phyloP scores from a whole-genome alignment of 2,329 filamentous ascomycete species.

The Fusarium xylarioides region DNA sequence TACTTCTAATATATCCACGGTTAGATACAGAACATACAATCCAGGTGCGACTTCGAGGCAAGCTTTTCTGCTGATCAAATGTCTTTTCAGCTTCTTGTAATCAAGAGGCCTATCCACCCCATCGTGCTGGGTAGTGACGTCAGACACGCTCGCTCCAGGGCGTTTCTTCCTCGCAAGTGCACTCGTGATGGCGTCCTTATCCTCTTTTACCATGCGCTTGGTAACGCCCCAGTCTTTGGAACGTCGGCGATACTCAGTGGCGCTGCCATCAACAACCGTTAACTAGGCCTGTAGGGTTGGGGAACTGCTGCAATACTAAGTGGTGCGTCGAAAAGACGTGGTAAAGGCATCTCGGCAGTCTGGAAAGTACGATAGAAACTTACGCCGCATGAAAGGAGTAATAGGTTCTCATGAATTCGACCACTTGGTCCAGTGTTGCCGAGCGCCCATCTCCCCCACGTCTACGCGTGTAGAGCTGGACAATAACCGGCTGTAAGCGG shows the following conservation, averaged over 20 bases:
- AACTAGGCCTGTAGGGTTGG: no score
- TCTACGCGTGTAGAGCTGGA: background rate
- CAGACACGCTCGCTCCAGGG: background rate
- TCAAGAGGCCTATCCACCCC: rapidly evolving
- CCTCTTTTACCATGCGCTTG: background rate
- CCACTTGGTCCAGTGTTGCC: background rate
- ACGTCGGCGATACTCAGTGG: rapidly evolving
- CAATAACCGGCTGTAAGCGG: background rate
- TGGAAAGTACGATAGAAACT: background rate
- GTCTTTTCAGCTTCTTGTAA: rapidly evolving
- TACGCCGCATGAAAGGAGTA: background rate
- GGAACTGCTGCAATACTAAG: no score
- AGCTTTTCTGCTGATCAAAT: background rate
- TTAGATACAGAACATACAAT: rapidly evolving
- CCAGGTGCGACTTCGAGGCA: rapidly evolving
- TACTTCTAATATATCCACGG: background rate
- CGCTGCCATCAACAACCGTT: rapidly evolving
- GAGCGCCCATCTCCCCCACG: background rate
- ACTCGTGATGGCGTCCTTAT: background rate
- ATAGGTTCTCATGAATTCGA: background rate
- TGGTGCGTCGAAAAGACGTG: no score
- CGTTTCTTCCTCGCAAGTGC: rapidly evolving
- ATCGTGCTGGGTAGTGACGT: background rate
- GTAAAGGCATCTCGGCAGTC: no score
- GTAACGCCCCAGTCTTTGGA: background rate